Conservation (phyloP, 169 alveolate genomes). For the Plasmodium gaboni region DNA sequence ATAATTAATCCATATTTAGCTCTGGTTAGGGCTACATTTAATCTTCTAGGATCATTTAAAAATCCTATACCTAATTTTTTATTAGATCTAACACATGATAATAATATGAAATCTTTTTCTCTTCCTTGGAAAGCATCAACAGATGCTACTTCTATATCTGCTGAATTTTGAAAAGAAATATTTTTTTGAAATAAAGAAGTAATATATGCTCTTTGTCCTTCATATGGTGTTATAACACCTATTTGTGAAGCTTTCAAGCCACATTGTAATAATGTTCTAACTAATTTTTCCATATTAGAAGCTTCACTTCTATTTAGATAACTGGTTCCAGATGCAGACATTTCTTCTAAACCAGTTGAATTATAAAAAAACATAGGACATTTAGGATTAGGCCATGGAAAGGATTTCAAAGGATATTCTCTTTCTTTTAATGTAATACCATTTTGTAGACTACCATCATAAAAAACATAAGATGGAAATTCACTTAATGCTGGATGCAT, state of each 20-base stretch:
- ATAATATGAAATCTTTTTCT: conserved; percentile 91
- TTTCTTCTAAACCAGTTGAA: conserved; percentile 89
- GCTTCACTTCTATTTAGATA: conserved; percentile 85
- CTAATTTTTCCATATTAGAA: conserved; percentile 80
- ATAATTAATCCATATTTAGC: conserved; percentile 93
- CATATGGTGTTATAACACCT: conserved; percentile 96
- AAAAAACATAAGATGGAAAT: conserved; percentile 94
- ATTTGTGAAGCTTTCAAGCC: conserved; percentile 85
- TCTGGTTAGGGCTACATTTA: conserved; percentile 95
- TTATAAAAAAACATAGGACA: conserved; percentile 89
- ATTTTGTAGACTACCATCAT: conserved; percentile 94
- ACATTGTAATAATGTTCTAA: conserved; percentile 78
- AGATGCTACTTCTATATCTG: conserved; percentile 86
- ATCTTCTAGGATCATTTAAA: conserved; percentile 94
- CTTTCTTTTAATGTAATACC: conserved; percentile 94
- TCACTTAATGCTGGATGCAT: conserved; percentile 97
- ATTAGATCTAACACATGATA: conserved; percentile 92
- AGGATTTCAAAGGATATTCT: conserved; percentile 78
- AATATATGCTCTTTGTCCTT: conserved; percentile 94
- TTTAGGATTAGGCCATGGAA: conserved; percentile 91
- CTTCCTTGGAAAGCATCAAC: conserved; percentile 94
- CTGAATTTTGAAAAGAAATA: conserved; percentile 79
- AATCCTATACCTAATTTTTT: conserved; percentile 88
- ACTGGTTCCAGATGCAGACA: conserved; percentile 84
- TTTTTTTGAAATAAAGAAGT: conserved; percentile 81